Evolutionary conservation across 305 asterid species (phyloP), one percentile per base, ranked within the genome.

Genomic region (Caryopteris hybrid): DNA sequence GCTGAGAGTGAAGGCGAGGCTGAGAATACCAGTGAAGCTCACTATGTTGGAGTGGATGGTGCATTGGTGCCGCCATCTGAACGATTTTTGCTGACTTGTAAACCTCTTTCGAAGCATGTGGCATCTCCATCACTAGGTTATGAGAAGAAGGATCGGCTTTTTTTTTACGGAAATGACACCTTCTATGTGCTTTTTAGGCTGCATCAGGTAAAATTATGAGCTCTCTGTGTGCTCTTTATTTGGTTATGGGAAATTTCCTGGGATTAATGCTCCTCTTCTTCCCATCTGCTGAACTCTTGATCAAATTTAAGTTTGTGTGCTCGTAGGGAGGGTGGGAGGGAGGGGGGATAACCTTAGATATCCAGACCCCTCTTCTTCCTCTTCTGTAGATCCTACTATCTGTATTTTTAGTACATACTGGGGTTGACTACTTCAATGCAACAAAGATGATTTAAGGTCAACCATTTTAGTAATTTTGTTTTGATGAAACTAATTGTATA

Each of bases 1-100:
- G 95, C 82, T 20, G 98, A 89, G 80, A 92, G 96, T 76, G 98
- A 92, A 79, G 96, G 95, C 45, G 98, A 92, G 83, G 96, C 85
- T 0, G 98, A 92, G 70, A 90, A 88, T 52, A 82, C 78, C 39
- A 80, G 87, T 59, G 96, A 87, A 68, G 88, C 88, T 55, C 88
- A 80, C 60, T 79, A 68, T 72, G 64, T 53, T 66, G 90, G 84
- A 59, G 88, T 70, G 22, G 91, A 86, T 77, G 88, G 85, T 60
- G 64, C 71, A 14, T 74, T 72, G 1, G 61, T 84, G 74, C 86
- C 82, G 13, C 85, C 74, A 69, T 82, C 96, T 33, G 96, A 84
- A 55, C 68, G 84, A 34, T 85, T 84, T 76, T 77, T 82, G 62
- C 74, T 74, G 66, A 76, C 80, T 0, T 83, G 91, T 66, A 92